Evolutionary conservation across 345 rosid species (phyloP).

Genomic region (Aethionema arabicum): DNA sequence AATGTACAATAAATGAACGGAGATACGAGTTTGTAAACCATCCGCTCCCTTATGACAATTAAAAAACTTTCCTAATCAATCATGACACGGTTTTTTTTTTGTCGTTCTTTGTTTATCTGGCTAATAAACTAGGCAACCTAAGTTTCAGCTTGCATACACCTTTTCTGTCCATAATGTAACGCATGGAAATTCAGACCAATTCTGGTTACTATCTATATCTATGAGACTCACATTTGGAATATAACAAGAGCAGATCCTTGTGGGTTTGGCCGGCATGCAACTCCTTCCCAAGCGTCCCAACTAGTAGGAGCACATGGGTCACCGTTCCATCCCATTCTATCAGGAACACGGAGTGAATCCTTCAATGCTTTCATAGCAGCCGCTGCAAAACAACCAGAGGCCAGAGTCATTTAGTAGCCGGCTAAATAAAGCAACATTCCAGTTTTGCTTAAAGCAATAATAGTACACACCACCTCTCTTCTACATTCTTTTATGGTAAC

Average conservation of each 20-base stretch:
- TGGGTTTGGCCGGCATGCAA: conserved; percentile 66
- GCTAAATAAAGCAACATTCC: background rate
- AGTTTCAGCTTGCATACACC: background rate
- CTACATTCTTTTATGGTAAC: no score
- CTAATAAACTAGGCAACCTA: background rate
- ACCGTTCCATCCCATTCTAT: conserved; percentile 99
- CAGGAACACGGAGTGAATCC: conserved; percentile 82
- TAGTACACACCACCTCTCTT: background rate
- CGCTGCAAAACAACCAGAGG: conserved; percentile 42
- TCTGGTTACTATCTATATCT: background rate
- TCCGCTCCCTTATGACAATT: background rate
- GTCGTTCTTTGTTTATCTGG: background rate
- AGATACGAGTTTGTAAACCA: background rate
- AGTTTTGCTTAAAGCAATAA: conserved; percentile 4
- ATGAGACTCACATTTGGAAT: conserved; percentile 71
- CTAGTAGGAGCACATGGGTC: conserved; percentile 98
- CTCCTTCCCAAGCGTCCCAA: conserved; percentile 99
- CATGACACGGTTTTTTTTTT: background rate
- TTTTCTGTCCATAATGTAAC: background rate
- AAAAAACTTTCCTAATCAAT: background rate
- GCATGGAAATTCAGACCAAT: background rate
- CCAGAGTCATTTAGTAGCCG: no score
- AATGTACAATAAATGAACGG: background rate
- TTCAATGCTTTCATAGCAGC: conserved; percentile 89
- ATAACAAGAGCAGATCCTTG: conserved; percentile 69